Conservation (phyloP, 1,139 yeast genomes). For the Yamadazyma trypodendri region DNA sequence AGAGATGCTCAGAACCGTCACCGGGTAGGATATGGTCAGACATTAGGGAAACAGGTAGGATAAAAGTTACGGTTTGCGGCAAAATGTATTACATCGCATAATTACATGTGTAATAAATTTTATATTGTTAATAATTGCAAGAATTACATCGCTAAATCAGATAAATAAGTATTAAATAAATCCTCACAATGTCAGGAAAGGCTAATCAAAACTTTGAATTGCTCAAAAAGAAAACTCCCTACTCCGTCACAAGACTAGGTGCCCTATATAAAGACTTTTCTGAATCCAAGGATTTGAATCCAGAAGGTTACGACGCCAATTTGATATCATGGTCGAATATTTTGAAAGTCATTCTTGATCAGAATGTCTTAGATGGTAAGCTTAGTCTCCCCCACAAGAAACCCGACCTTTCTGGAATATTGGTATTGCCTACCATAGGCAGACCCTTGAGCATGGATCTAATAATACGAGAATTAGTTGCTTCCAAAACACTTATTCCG, state of each 20-base stretch:
- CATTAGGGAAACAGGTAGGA: too few species aligned
- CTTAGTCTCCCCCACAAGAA: constrained; percentile 23
- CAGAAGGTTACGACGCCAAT: constrained; percentile 72
- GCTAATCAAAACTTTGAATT: constrained; percentile 3
- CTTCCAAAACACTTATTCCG: constrained; percentile 23
- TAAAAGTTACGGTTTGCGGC: too few species aligned
- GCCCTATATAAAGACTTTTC: constrained; percentile 66
- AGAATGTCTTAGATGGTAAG: constrained; percentile 13
- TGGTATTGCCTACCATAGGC: constrained; percentile 30
- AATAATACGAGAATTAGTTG: constrained; percentile 28
- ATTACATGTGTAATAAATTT: too few species aligned
- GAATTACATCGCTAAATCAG: too few species aligned
- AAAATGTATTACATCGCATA: too few species aligned
- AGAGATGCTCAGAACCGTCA: too few species aligned
- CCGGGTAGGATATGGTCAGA: too few species aligned
- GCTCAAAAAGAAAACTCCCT: constrained; percentile 9
- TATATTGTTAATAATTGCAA: too few species aligned
- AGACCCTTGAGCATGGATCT: constrained; percentile 25
- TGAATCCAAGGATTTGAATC: constrained; percentile 50
- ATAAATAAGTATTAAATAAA: too few species aligned
- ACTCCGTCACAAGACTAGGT: constrained; percentile 42
- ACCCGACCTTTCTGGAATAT: constrained; percentile 20
- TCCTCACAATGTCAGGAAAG: background rate
- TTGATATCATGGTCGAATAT: constrained; percentile 57
- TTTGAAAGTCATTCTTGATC: constrained; percentile 21